These are phyloP conservation scores for Sutorius eximius DNA, from an alignment of 1,284 basidiomycete species.

Conservation along the genomic window DNA sequence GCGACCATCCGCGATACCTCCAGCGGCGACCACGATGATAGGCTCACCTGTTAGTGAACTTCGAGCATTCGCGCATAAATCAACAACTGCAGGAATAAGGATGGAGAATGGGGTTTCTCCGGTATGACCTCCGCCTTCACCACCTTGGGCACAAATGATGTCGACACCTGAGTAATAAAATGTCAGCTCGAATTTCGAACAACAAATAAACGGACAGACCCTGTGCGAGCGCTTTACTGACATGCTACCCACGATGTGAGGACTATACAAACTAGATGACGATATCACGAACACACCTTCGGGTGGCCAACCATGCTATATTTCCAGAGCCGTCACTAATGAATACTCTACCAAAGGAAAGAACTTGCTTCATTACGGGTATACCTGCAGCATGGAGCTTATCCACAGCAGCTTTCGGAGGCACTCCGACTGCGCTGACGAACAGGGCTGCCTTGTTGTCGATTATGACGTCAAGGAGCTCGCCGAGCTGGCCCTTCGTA, in stretches of 20 bases:
- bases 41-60: slow-evolving; percentile 78
- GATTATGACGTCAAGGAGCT: slow-evolving; percentile 80
- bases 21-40: slow-evolving; percentile 78
- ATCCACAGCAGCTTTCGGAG: slow-evolving; percentile 80
- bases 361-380: slow-evolving; percentile 79
- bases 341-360: not conserved
- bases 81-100: slow-evolving; percentile 77
- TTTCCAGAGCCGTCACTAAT: slow-evolving; percentile 8
- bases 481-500: slow-evolving; percentile 71
- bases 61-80: slow-evolving; percentile 61
- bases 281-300: slow-evolving; percentile 50
- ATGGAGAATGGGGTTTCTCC: slow-evolving; percentile 77
- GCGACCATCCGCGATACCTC: slow-evolving; percentile 81
- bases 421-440: slow-evolving; percentile 84
- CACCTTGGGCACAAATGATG: slow-evolving; percentile 83
- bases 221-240: slow-evolving; percentile 73
- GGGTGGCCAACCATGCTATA: slow-evolving; percentile 84
- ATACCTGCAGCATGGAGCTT: slow-evolving; percentile 79
- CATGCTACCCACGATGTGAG: slow-evolving; percentile 52
- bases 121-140: slow-evolving; percentile 78
- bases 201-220: slow-evolving; percentile 37
- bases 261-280: not conserved
- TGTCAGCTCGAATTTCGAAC: not conserved
- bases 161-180: slow-evolving; percentile 60
- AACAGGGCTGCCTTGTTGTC: slow-evolving; percentile 74